These are phyloP conservation scores for Epichloe amarillans DNA, from an alignment of 2,329 filamentous ascomycete species.

Conservation along the genomic window DNA sequence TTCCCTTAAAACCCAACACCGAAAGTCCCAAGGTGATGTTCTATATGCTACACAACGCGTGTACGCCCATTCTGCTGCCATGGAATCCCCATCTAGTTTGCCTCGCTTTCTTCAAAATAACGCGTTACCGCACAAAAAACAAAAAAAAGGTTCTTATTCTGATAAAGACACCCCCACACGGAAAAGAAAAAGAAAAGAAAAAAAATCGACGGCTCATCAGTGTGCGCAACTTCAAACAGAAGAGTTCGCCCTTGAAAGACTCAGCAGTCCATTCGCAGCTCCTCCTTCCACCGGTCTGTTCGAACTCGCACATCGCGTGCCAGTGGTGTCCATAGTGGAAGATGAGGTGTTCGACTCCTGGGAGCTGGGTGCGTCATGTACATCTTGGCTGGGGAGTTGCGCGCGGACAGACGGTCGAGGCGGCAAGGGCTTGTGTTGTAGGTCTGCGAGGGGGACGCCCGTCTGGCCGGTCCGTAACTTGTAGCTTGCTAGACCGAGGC, in stretches of 20 bases:
- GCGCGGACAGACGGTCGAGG: slow-evolving; percentile 12
- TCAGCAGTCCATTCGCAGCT: background rate
- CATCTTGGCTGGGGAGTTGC: slow-evolving; percentile 10
- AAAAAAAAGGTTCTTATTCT: too few relatives aligned
- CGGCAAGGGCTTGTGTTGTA: slow-evolving; percentile 29
- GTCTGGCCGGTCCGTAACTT: slow-evolving; percentile 64
- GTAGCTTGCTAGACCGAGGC: slow-evolving; percentile 60
- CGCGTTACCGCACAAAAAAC: background rate
- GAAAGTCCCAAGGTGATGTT: background rate
- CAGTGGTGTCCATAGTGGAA: background rate
- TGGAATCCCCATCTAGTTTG: background rate
- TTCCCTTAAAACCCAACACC: too few relatives aligned
- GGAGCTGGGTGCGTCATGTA: background rate
- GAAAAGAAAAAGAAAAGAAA: too few relatives aligned
- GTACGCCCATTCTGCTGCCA: background rate
- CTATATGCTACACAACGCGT: background rate
- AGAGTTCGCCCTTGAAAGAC: background rate
- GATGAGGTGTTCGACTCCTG: background rate
- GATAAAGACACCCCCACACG: background rate
- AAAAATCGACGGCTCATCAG: background rate
- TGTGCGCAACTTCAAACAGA: background rate
- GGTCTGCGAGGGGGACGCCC: slow-evolving; percentile 46
- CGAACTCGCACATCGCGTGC: background rate
- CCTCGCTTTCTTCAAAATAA: background rate
- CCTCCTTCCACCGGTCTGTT: background rate